phyloP scores from a whole-genome alignment of 352 stramenopile genomes.

The Globisporangium echinulatum region DNA sequence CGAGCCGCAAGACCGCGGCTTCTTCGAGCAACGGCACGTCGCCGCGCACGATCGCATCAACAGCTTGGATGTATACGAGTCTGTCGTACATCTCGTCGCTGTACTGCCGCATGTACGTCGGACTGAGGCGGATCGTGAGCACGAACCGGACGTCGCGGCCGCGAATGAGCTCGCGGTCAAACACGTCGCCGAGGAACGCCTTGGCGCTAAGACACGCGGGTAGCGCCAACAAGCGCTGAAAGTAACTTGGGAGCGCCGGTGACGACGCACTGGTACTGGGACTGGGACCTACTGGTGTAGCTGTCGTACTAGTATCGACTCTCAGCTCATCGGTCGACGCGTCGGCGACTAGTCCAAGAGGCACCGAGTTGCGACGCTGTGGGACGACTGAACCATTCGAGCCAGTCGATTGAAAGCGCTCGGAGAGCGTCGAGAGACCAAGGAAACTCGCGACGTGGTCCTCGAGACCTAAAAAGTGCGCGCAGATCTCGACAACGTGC shows the following conservation, averaged over 20 bases:
- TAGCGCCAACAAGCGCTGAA: slow-evolving; percentile 73
- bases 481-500: slow-evolving; percentile 90
- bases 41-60: slow-evolving; percentile 89
- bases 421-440: slow-evolving; percentile 47
- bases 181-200: slow-evolving; percentile 88
- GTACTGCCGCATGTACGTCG: slow-evolving; percentile 76
- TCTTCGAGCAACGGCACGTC: slow-evolving; percentile 81
- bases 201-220: slow-evolving; percentile 74
- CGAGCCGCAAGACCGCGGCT: slow-evolving; percentile 68
- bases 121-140: slow-evolving; percentile 89
- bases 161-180: slow-evolving; percentile 87
- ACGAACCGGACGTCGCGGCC: slow-evolving; percentile 89
- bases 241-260: slow-evolving; percentile 37
- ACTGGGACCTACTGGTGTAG: too few species aligned
- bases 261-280: slow-evolving; percentile 13
- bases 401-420: slow-evolving; percentile 18
- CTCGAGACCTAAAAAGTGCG: slow-evolving; percentile 87
- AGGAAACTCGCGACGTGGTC: slow-evolving; percentile 82
- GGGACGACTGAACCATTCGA: too few species aligned
- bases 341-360: slow-evolving; percentile 8
- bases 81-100: slow-evolving; percentile 80
- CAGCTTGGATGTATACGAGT: slow-evolving; percentile 86
- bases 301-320: background rate
- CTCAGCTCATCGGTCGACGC: background rate
- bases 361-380: slow-evolving; percentile 21